Base-by-base conservation (phyloP, 176 grass and related monocot genomes). In the Carex myosuroides region DNA sequence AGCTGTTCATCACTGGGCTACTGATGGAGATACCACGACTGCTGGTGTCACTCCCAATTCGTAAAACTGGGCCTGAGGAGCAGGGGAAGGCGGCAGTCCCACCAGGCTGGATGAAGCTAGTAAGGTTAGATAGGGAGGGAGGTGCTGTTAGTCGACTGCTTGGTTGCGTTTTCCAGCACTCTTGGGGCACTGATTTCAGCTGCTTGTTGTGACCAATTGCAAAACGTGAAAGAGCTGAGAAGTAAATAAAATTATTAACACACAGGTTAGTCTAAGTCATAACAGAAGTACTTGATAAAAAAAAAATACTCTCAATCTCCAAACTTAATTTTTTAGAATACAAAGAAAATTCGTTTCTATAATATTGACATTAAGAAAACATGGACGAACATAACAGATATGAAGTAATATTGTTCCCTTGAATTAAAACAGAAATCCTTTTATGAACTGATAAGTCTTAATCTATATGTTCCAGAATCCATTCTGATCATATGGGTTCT, bases 121-220 rank as follows among this genome's bases (percentile, higher is more conserved):
- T 94, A 72, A 98, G 92, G 77, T 92, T 95, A 69, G 95, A 88
- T 78, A 98, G 84, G 6, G 95, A 95, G 64, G 95, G 95, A 68
- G 91, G 80, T 58, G 92, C 91, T 78, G 84, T 94, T 35, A 97
- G 87, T 66, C 90, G 78, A 81, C 89, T 90, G 86, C 86, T 93
- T 85, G 91, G 82, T 80, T 91, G 96, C 17, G 93, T 93, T 68
- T 87, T 98, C 96, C 91, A 95, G 30, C 90, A 95, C 83, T 93
- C 91, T 42, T 91, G 87, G 76, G 91, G 91, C 86, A 95, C 85
- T 85, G 91, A 90, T 88, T 98, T 99, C 46, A 99, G 87, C 84
- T 90, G 85, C 72, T 92, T 99, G 88, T 88, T 99, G 87, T 99
- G 93, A 60, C 91, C 89, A 86, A 91, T 83, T 14, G 93, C 93